Percentiles rank a stretch among this genome's conserved stretches.
Conservation (phyloP, 306 rosid species). For the Cucurbita moschata region DNA sequence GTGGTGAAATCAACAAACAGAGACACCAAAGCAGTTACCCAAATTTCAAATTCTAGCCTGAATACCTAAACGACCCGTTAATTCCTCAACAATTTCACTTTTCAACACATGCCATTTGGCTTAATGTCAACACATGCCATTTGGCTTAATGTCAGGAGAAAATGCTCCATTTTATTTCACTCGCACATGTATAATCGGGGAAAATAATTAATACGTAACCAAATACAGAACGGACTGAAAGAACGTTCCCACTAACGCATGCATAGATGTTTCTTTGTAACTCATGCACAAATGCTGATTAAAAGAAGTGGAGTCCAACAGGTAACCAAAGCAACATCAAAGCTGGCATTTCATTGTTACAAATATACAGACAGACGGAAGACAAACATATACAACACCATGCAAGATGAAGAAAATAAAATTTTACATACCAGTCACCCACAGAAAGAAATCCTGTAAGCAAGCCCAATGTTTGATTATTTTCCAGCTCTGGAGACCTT, state of each 20-base stretch:
- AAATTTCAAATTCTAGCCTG: neutral
- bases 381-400: neutral
- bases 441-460: slow-evolving; percentile 85
- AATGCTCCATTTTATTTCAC: neutral
- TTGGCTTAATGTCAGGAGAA: neutral
- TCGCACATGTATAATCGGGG: neutral
- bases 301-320: neutral
- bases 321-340: neutral
- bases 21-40: neutral
- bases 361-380: neutral
- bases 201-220: neutral
- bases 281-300: neutral
- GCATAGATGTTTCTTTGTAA: neutral
- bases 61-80: neutral
- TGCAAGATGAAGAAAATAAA: neutral
- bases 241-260: neutral
- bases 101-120: neutral
- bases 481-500: slow-evolving; percentile 69
- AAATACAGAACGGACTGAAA: neutral
- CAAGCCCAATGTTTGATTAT: slow-evolving; percentile 85
- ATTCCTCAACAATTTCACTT: neutral
- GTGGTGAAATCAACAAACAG: neutral
- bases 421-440: slow-evolving; percentile 63
- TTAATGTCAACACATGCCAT: neutral
- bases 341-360: neutral